These are phyloP conservation scores for Exophiala oligosperma DNA, from an alignment of 2,329 filamentous ascomycete species.

Conservation along the genomic window DNA sequence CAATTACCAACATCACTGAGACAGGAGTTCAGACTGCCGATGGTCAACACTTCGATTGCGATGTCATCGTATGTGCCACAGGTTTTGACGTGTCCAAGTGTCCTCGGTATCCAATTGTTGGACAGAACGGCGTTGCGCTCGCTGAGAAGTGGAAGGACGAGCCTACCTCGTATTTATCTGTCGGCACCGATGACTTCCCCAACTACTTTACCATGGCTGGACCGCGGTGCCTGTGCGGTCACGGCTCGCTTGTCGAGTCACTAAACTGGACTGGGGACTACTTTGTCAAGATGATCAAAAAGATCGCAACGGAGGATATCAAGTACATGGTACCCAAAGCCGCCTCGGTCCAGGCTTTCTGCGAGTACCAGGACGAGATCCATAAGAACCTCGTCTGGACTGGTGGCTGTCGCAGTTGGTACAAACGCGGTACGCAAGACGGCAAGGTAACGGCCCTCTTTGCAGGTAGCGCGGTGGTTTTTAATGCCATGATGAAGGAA, in stretches of 20 bases:
- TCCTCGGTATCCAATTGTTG: slow-evolving; percentile 44
- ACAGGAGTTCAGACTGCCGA: slow-evolving; percentile 35
- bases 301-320: slow-evolving; percentile 37
- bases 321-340: slow-evolving; percentile 32
- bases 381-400: slow-evolving; percentile 33
- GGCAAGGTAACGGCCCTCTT: slow-evolving; percentile 23
- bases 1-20: slow-evolving; percentile 35
- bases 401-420: slow-evolving; percentile 23
- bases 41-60: slow-evolving; percentile 32
- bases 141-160: slow-evolving; percentile 43
- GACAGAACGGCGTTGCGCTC: slow-evolving; percentile 39
- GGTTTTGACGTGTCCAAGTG: slow-evolving; percentile 36
- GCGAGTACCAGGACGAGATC: slow-evolving; percentile 35
- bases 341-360: slow-evolving; percentile 34
- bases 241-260: slow-evolving; percentile 32
- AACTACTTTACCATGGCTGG: slow-evolving; percentile 37
- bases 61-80: slow-evolving; percentile 28
- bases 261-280: slow-evolving; percentile 33
- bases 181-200: slow-evolving; percentile 31
- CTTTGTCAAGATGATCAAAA: slow-evolving; percentile 33
- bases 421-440: slow-evolving; percentile 21
- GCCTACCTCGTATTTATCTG: slow-evolving; percentile 32
- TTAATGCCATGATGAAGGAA: slow-evolving; percentile 34
- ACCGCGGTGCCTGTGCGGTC: slow-evolving; percentile 32
- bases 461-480: slow-evolving; percentile 33